Evolutionary conservation across 495 filamentous ascomycete genomes (phyloP), one percentile per base, ranked within the genome.

Genomic region (Aspergillus panamensis): DNA sequence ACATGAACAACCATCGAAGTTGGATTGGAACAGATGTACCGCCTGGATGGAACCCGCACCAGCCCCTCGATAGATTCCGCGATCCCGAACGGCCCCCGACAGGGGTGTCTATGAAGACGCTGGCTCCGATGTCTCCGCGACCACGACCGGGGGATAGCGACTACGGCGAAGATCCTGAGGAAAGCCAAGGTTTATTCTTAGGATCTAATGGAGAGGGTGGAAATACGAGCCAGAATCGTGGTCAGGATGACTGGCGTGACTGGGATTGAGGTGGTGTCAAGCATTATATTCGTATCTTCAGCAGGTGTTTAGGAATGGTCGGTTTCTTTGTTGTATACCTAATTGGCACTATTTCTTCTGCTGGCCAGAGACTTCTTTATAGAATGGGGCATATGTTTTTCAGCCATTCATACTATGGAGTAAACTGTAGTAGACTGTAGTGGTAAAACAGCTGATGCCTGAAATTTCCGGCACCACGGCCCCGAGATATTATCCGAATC

Each of bases 61-160:
- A 89, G 21, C 76, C 82, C 37, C 69, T 77, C 40, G 82, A 88
- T 62, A 66, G 71, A 19, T 56, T 57, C 6, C 53, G 65, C 19
- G 75, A 80, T 43, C 70, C 82, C 16, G 77, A 80, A 1, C 73
- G 77, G 37, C 77, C 78, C 0, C 64, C 68, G 21, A 81, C 78
- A 2, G 75, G 75, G 14, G 76, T 82, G n/a, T 82, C 79, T 4
- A 78, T 81, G 75, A 77, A 80, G 63, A 82, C 79, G 0, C 65
- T 81, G 19, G 68, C 75, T 12, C 76, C 76, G 1, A 66, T 66
- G 49, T 79, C 76, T 0, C 75, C 78, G 19, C 69, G 75, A 6
- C 68, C 73, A 6, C 66, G 76, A 33, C 77, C 74, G 37, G 76
- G 74, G 0, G 77, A 79, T 43, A 75, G 66, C 17, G 72, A 73